phyloP scores from a whole-genome alignment of 2,329 filamentous ascomycete species.

The Exserohilum turcica region DNA sequence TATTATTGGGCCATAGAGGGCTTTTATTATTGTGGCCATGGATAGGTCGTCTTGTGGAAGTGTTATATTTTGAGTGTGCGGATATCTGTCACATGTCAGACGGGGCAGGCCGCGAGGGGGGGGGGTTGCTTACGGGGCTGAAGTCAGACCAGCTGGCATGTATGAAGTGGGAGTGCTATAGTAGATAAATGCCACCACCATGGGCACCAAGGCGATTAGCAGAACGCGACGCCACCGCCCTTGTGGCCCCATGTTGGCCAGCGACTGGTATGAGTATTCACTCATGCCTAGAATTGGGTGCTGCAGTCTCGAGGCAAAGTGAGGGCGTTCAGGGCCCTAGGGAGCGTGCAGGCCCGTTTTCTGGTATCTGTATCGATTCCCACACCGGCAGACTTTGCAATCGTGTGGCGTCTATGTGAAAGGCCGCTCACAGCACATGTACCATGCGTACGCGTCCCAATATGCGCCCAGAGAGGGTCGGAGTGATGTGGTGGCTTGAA shows the following conservation, averaged over 20 bases:
- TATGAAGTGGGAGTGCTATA: conserved; percentile 36
- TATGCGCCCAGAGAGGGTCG: neutral
- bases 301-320: neutral
- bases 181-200: conserved; percentile 37
- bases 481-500: neutral
- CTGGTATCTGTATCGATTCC: neutral
- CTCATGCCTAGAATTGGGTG: conserved; percentile 16
- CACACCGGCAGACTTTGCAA: neutral
- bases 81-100: conserved; percentile 26
- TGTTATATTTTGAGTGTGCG: conserved; percentile 32
- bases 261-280: conserved; percentile 39
- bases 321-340: neutral
- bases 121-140: conserved; percentile 29
- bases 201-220: conserved; percentile 38
- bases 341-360: neutral
- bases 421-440: neutral
- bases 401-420: neutral
- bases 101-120: neutral
- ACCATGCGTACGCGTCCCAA: neutral
- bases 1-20: conserved; percentile 44
- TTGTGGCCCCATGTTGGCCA: conserved; percentile 42
- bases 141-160: conserved; percentile 24
- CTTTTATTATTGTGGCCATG: conserved; percentile 47
- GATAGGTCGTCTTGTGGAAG: conserved; percentile 34
- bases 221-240: conserved; percentile 44